Percentiles rank a stretch among this genome's conserved stretches.
Evolutionary conservation across 306 rosid genomes (phyloP).

Genomic region (Argentina anserina): DNA sequence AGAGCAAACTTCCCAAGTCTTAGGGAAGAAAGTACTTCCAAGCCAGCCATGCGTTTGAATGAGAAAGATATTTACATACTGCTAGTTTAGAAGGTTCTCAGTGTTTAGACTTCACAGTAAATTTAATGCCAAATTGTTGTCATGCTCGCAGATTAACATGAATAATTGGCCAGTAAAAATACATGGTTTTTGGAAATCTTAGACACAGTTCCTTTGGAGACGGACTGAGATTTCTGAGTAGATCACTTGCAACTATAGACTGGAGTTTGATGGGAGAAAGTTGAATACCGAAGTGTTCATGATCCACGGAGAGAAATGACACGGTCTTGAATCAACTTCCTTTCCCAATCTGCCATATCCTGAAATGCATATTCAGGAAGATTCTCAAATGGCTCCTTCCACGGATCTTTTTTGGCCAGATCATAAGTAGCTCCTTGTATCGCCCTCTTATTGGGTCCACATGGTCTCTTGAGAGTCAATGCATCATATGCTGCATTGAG

Average conservation of each 20-base stretch:
- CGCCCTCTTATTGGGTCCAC: slow-evolving; percentile 84
- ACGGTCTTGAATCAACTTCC: slow-evolving; percentile 63
- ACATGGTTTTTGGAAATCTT: not conserved
- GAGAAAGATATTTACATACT: not conserved
- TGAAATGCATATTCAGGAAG: slow-evolving; percentile 82
- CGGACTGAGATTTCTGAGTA: not conserved
- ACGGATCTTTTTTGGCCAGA: slow-evolving; percentile 70
- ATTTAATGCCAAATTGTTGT: not conserved
- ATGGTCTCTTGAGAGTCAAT: slow-evolving; percentile 75
- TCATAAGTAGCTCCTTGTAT: slow-evolving; percentile 78
- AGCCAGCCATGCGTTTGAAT: not conserved
- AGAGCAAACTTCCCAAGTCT: not conserved
- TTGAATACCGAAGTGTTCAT: slow-evolving; percentile 33
- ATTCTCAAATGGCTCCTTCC: slow-evolving; percentile 88
- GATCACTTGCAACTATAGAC: not conserved
- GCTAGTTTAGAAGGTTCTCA: not conserved
- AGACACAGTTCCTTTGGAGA: not conserved
- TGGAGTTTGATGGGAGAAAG: slow-evolving; percentile 3
- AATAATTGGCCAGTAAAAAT: not conserved
- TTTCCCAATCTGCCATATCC: slow-evolving; percentile 84
- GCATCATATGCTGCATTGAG: slow-evolving; percentile 70
- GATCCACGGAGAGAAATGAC: slow-evolving; percentile 67
- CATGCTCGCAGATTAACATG: not conserved
- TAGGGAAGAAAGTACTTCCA: not conserved
- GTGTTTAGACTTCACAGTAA: not conserved